Conservation (phyloP, 371 early-diverging fungal species). For the Vittaforma corneae region DNA sequence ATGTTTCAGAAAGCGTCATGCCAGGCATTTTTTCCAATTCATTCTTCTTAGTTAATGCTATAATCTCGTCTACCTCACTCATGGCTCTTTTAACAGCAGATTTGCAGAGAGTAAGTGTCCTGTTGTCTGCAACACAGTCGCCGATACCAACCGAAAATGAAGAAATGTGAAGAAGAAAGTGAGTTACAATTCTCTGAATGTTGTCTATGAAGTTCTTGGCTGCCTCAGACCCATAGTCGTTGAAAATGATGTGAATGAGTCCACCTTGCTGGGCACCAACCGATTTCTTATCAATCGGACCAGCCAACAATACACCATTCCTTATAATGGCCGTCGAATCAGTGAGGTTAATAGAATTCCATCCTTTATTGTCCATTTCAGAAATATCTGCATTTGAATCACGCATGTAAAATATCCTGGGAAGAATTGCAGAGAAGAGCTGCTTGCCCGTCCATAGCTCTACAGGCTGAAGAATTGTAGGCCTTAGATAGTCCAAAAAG, state of each 20-base stretch:
- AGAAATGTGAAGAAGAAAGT: slow-evolving; percentile 72
- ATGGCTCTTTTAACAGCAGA: slow-evolving; percentile 73
- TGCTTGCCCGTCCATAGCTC: slow-evolving; percentile 97
- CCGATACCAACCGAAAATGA: slow-evolving; percentile 96
- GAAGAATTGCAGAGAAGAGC: slow-evolving; percentile 78
- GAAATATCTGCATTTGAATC: slow-evolving; percentile 60
- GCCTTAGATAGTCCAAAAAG: slow-evolving; percentile 56
- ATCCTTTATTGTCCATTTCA: background rate
- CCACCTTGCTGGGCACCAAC: slow-evolving; percentile 83
- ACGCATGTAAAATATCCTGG: slow-evolving; percentile 63
- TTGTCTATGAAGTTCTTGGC: slow-evolving; percentile 82
- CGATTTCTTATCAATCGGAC: slow-evolving; percentile 89
- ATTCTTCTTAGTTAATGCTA: slow-evolving; percentile 71
- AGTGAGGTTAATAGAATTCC: slow-evolving; percentile 16
- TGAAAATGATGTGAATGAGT: slow-evolving; percentile 83
- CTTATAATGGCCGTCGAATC: slow-evolving; percentile 68
- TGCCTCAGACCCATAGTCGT: slow-evolving; percentile 80
- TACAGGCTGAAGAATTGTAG: slow-evolving; percentile 82
- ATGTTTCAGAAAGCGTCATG: slow-evolving; percentile 87
- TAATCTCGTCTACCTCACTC: slow-evolving; percentile 70
- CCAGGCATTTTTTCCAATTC: slow-evolving; percentile 80
- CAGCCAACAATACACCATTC: slow-evolving; percentile 79
- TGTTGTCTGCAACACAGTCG: slow-evolving; percentile 83
- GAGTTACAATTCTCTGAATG: slow-evolving; percentile 82
- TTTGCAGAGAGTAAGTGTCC: slow-evolving; percentile 72